Evolutionary conservation across 768 basidiomycete species (phyloP).

Genomic region (Calocybe gangraenosa): DNA sequence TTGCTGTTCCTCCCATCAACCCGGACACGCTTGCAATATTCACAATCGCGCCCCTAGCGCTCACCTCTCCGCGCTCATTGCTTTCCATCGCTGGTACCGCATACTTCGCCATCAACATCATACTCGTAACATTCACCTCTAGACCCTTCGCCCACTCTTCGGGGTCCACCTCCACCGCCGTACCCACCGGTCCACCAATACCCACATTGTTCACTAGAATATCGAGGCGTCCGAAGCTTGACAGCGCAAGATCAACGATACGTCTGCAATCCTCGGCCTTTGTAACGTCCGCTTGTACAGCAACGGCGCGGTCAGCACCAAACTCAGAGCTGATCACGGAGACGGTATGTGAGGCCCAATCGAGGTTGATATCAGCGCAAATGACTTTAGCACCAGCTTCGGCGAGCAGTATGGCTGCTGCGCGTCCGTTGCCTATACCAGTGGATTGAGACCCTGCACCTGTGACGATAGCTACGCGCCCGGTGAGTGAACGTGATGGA

Average conservation of each 20-base stretch:
- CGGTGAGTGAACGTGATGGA: slow-evolving; percentile 27
- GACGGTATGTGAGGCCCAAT: slow-evolving; percentile 33
- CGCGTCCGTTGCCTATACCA: slow-evolving; percentile 40
- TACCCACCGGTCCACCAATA: slow-evolving; percentile 33
- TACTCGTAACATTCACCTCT: slow-evolving; percentile 36
- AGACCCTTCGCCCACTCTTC: slow-evolving; percentile 30
- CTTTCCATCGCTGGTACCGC: slow-evolving; percentile 40
- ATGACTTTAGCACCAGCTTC: slow-evolving; percentile 35
- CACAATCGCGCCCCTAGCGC: slow-evolving; percentile 35
- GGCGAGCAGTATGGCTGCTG: slow-evolving; percentile 36
- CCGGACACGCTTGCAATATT: slow-evolving; percentile 37
- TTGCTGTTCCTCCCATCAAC: slow-evolving; percentile 33
- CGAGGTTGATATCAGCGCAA: slow-evolving; percentile 32
- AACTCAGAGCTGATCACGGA: slow-evolving; percentile 36
- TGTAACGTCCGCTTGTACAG: slow-evolving; percentile 33
- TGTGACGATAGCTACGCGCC: slow-evolving; percentile 36
- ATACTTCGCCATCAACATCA: slow-evolving; percentile 41
- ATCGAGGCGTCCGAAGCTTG: slow-evolving; percentile 34
- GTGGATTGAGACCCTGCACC: slow-evolving; percentile 35
- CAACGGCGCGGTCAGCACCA: slow-evolving; percentile 26
- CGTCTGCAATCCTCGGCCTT: slow-evolving; percentile 29
- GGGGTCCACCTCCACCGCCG: slow-evolving; percentile 34
- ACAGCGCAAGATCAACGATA: slow-evolving; percentile 29
- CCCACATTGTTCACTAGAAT: slow-evolving; percentile 41
- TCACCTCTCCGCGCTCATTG: slow-evolving; percentile 22